These are phyloP conservation scores for Clavariopsis aquatica DNA, from an alignment of 495 filamentous ascomycete genomes.

Conservation along the genomic window DNA sequence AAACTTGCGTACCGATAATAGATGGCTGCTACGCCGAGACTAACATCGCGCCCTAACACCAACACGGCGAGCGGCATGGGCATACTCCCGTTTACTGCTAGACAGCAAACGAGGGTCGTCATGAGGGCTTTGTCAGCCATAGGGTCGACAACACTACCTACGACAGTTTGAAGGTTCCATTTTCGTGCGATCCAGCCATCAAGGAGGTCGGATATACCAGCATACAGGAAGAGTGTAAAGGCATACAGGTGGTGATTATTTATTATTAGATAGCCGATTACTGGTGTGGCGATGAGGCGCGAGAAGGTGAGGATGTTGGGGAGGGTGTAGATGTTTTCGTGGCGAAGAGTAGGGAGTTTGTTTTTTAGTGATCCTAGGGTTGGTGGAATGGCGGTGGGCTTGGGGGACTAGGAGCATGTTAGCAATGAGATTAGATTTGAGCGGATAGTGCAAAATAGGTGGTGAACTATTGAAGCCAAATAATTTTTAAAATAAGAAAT, in stretches of 20 bases:
- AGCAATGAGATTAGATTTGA: too few relatives aligned
- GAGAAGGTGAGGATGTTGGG: constrained; percentile 91
- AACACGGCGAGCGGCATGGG: constrained; percentile 83
- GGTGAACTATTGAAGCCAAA: too few relatives aligned
- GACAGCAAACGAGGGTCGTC: constrained; percentile 81
- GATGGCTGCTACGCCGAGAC: constrained; percentile 82
- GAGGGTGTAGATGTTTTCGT: constrained; percentile 94
- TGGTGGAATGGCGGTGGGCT: not conserved
- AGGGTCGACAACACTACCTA: constrained; percentile 90
- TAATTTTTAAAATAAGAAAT: too few relatives aligned
- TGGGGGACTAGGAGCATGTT: not conserved
- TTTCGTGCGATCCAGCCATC: constrained; percentile 90
- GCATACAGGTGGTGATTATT: constrained; percentile 76
- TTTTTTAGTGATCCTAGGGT: not conserved
- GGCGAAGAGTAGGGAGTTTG: constrained; percentile 39
- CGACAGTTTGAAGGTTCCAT: constrained; percentile 87
- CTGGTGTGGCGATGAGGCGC: constrained; percentile 77
- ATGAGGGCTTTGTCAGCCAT: constrained; percentile 92
- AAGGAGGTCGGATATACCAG: constrained; percentile 84
- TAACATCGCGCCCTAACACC: constrained; percentile 86
- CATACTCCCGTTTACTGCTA: constrained; percentile 78
- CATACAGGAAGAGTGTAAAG: constrained; percentile 84
- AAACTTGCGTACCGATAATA: constrained; percentile 95
- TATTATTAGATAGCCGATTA: constrained; percentile 86
- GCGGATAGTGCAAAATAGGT: too few relatives aligned